Conservation (phyloP, 1,139 yeast genomes). For the Suhomyces bolitotheri region DNA sequence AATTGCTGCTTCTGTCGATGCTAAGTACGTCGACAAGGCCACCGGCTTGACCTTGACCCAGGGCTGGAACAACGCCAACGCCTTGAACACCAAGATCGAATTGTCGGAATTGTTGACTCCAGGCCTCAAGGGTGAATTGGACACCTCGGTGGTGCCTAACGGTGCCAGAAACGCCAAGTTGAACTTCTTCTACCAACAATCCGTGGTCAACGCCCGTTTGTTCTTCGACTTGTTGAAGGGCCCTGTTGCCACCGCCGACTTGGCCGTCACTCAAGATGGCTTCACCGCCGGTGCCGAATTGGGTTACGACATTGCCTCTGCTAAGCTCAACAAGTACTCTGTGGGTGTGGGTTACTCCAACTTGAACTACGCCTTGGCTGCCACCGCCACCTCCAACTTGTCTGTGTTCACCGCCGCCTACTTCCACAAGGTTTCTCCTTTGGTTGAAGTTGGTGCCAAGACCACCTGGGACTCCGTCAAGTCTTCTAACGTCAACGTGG, state of each 20-base stretch:
- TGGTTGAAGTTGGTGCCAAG: conserved; percentile 96
- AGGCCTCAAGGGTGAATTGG: conserved; percentile 91
- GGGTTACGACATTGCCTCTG: conserved; percentile 92
- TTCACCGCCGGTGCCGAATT: conserved; percentile 97
- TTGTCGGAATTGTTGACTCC: conserved; percentile 90
- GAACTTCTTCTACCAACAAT: conserved; percentile 90
- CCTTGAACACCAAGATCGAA: conserved; percentile 90
- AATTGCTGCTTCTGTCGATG: conserved; percentile 86
- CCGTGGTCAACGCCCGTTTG: conserved; percentile 91
- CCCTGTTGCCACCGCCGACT: conserved; percentile 92
- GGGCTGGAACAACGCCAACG: conserved; percentile 96
- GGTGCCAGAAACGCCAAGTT: conserved; percentile 88
- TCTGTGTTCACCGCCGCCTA: conserved; percentile 92
- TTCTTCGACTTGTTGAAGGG: conserved; percentile 95
- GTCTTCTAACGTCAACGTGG: conserved; percentile 73
- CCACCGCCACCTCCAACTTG: conserved; percentile 87
- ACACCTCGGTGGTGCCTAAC: conserved; percentile 85
- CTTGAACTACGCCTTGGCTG: conserved; percentile 83
- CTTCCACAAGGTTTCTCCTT: conserved; percentile 92
- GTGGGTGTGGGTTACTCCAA: conserved; percentile 93
- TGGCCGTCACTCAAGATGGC: conserved; percentile 94
- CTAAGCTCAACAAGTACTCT: conserved; percentile 91
- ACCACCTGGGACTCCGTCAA: conserved; percentile 88
- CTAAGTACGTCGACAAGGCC: conserved; percentile 90
- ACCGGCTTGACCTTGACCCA: conserved; percentile 93